These are phyloP conservation scores for Phytophthora sansomeana DNA, from an alignment of 352 stramenopile genomes.

Conservation along the genomic window DNA sequence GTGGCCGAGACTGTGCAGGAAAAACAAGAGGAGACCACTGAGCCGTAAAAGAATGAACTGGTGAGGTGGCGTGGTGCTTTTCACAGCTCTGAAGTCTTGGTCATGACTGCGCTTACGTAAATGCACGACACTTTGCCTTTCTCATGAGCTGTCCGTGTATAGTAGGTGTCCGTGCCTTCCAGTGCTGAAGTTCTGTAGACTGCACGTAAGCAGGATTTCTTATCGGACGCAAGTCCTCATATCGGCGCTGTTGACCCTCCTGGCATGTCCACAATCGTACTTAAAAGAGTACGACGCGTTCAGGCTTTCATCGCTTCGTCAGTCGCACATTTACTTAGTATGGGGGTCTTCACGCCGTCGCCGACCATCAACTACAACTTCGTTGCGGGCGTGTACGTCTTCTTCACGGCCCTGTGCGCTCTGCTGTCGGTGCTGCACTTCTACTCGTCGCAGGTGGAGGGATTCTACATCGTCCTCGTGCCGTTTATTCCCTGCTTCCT, in stretches of 20 bases:
- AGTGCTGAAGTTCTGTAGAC: too few species aligned
- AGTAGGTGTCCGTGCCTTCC: too few species aligned
- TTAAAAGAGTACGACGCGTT: not conserved
- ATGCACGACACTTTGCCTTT: not conserved
- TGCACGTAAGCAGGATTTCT: too few species aligned
- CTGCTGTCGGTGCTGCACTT: conserved; percentile 70
- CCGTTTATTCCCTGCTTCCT: conserved; percentile 85
- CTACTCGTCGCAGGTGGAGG: conserved; percentile 72
- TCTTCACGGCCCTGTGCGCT: conserved; percentile 67
- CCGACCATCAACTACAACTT: conserved; percentile 93
- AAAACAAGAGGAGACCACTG: conserved; percentile 5
- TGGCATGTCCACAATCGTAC: not conserved
- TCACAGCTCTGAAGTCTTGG: not conserved
- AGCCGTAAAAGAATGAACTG: conserved; percentile 14
- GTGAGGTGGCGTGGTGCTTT: not conserved
- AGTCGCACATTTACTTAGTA: conserved; percentile 2
- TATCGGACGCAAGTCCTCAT: too few species aligned
- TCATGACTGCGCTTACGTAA: not conserved
- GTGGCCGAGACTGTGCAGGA: conserved; percentile 8
- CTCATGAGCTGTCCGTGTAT: not conserved
- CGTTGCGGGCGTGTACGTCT: conserved; percentile 77
- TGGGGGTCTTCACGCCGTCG: conserved; percentile 70
- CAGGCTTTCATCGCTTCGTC: not conserved
- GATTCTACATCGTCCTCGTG: conserved; percentile 87
- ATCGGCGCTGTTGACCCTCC: too few species aligned